phyloP scores from a whole-genome alignment of 495 filamentous ascomycete genomes.

The Lophiostoma macrostomum region DNA sequence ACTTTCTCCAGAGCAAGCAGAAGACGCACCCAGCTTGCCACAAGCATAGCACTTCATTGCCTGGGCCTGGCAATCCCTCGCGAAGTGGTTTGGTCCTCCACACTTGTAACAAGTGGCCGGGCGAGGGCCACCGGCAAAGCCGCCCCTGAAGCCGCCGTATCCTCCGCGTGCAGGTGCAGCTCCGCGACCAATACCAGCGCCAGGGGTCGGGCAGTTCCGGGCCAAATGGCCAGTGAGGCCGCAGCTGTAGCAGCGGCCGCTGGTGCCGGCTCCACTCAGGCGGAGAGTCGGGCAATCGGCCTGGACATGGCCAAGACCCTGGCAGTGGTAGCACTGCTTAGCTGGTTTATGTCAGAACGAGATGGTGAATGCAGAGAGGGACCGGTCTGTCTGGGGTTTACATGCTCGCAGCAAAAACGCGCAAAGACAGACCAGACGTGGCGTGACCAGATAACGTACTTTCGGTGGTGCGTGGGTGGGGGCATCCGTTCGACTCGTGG shows the following conservation, averaged over 20 bases:
- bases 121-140: slow-evolving; percentile 65
- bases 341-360: slow-evolving; percentile 45
- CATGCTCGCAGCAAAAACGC: too few species aligned
- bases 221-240: slow-evolving; percentile 88
- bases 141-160: slow-evolving; percentile 67
- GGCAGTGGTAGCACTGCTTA: slow-evolving; percentile 99
- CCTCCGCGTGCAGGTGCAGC: slow-evolving; percentile 65
- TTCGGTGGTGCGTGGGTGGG: slow-evolving; percentile 92
- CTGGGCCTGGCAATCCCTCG: slow-evolving; percentile 97
- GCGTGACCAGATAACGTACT: slow-evolving; percentile 55
- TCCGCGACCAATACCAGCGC: slow-evolving; percentile 61
- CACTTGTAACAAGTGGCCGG: slow-evolving; percentile 99
- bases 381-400: too few species aligned
- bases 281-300: slow-evolving; percentile 98
- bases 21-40: slow-evolving; percentile 69
- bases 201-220: slow-evolving; percentile 77
- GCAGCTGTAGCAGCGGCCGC: slow-evolving; percentile 94
- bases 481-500: slow-evolving; percentile 97
- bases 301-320: slow-evolving; percentile 96
- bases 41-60: slow-evolving; percentile 99
- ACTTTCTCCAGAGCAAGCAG: not conserved
- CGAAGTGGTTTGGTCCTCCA: slow-evolving; percentile 97
- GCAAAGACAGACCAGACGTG: too few species aligned
- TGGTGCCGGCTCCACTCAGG: slow-evolving; percentile 72
- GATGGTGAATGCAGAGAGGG: too few species aligned